A percentile compares a stretch with the other conserved stretches of the same genome.
Conservation (phyloP, 2,329 filamentous ascomycete genomes). For the Stromatinia cepivora region DNA sequence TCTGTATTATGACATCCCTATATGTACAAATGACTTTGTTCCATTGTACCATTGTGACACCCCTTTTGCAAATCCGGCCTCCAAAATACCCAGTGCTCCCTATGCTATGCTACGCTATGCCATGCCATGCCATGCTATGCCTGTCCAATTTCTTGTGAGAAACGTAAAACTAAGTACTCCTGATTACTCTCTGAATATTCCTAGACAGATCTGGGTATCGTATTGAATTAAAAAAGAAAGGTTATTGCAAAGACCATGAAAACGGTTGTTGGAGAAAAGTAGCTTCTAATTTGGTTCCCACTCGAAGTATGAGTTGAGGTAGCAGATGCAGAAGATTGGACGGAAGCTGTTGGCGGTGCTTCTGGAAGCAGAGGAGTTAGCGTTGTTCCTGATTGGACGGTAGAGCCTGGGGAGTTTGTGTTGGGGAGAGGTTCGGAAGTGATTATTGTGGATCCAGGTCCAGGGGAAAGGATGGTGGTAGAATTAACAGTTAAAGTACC, state of each 20-base stretch:
- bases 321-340: slow-evolving; percentile 14
- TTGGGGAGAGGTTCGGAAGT: slow-evolving; percentile 13
- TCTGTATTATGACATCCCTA: not conserved
- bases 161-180: not conserved
- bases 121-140: not conserved
- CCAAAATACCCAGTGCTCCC: not conserved
- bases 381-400: slow-evolving; percentile 9
- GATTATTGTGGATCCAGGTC: not conserved
- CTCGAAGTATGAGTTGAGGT: slow-evolving; percentile 2
- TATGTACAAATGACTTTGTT: not conserved
- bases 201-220: not conserved
- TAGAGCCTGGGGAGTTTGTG: slow-evolving; percentile 4
- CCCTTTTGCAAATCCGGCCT: not conserved
- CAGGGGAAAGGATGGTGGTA: not conserved
- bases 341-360: not conserved
- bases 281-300: not conserved
- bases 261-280: not conserved
- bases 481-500: not conserved
- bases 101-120: not conserved
- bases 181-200: not conserved
- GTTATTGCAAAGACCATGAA: not conserved
- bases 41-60: not conserved
- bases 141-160: not conserved
- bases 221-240: not conserved
- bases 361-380: not conserved